These are phyloP conservation scores for Scytalidium sp. DNA, from an alignment of 2,329 filamentous ascomycete species.

Conservation along the genomic window DNA sequence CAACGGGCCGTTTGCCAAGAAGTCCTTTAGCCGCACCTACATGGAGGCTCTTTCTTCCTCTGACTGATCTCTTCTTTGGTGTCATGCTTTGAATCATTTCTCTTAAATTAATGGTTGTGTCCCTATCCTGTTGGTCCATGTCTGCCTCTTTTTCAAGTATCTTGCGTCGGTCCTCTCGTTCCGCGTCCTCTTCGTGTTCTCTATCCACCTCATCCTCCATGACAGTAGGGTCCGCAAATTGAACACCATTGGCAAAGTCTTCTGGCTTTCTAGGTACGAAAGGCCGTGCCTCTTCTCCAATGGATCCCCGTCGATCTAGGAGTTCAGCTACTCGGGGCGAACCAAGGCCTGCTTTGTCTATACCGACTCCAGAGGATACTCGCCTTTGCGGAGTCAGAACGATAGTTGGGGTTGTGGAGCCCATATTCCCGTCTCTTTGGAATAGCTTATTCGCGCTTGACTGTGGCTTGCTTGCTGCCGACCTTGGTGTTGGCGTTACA, in stretches of 20 bases:
- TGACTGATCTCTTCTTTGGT: slow-evolving; percentile 66
- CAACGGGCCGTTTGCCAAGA: slow-evolving; percentile 69
- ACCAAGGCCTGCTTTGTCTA: slow-evolving; percentile 68
- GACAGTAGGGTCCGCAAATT: slow-evolving; percentile 63
- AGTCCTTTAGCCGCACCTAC: slow-evolving; percentile 72
- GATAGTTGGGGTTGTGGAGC: slow-evolving; percentile 59
- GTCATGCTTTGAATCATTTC: slow-evolving; percentile 78
- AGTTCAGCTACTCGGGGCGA: slow-evolving; percentile 72
- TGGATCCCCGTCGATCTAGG: slow-evolving; percentile 67
- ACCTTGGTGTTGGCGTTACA: slow-evolving; percentile 22
- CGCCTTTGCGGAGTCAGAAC: slow-evolving; percentile 60
- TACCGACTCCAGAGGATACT: slow-evolving; percentile 64
- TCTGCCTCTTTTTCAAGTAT: slow-evolving; percentile 52
- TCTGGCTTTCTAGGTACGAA: slow-evolving; percentile 54
- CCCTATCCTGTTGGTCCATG: slow-evolving; percentile 50
- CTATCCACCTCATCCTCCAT: slow-evolving; percentile 62
- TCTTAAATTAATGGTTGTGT: slow-evolving; percentile 64
- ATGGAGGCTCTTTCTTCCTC: slow-evolving; percentile 72
- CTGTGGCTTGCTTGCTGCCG: slow-evolving; percentile 31
- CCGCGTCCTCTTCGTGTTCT: slow-evolving; percentile 58
- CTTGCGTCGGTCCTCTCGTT: slow-evolving; percentile 56
- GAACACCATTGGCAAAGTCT: slow-evolving; percentile 42
- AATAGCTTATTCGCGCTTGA: slow-evolving; percentile 45
- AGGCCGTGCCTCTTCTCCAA: slow-evolving; percentile 61
- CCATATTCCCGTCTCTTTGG: slow-evolving; percentile 49